Base-by-base conservation (phyloP, 2,329 filamentous ascomycete genomes). In the Stagonosporopsis tanaceti region DNA sequence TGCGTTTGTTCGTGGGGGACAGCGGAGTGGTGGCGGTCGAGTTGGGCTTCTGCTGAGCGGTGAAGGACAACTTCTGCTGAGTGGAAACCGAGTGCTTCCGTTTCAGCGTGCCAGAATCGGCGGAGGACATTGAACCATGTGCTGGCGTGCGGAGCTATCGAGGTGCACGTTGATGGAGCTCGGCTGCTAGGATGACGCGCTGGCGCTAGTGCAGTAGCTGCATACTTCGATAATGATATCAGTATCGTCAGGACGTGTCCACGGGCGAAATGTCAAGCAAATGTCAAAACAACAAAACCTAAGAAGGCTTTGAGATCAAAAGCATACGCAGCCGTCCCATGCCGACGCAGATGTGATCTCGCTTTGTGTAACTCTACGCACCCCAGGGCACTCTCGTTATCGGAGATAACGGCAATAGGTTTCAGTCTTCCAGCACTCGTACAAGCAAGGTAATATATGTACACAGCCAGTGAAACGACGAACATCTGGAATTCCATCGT, bases 11-110 rank as follows among this genome's bases (percentile, higher is more conserved):
- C 6, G 65, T 66, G 17, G 71, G 71, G 30, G 70, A 73, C 32
- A 70, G 61, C 42, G 71, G 61, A 46, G 60, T 66, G 41, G 69
- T 59, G 47, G 61, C 62, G 42, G 62, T 48, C 45, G 61, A 50
- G 57, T 66, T 69, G 3, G 72, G 71, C 64, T 76, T 76, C 25
- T 71, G 68, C 52, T 76, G 73, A 9, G 69, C 68, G 41, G 64
- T 75, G 57, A 75, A 75, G 54, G 74, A 71, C 47, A 74, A 71
- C 40, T 67, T 70, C 60, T 74, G 75, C 61, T 74, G 75, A 11
- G 70, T 74, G 57, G 71, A 69, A 48, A 57, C 66, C 58, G 73
- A 65, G 62, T 75, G 72, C 68, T 76, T 76, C 41, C 74, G 70
- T 70, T 76, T 76, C 59, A 71, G 65, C 50, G 71, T 65, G 58